Conservation (phyloP, 73 alveolate species). For the Blepharisma stoltei region DNA sequence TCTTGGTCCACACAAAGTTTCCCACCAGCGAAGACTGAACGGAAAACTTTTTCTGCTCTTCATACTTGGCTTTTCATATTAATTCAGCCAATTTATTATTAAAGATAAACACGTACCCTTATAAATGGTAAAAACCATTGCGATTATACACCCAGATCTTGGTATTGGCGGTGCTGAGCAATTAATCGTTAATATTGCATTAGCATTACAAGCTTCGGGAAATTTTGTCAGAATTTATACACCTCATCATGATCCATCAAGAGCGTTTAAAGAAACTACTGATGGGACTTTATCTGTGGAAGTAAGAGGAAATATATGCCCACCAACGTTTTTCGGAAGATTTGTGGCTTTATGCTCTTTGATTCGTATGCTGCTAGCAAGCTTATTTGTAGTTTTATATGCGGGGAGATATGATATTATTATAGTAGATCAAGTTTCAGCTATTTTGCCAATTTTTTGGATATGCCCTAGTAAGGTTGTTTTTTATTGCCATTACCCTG, state of each 20-base stretch:
- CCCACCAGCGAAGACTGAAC: too few relatives aligned
- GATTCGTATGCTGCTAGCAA: constrained; percentile 84
- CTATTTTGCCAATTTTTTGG: constrained; percentile 84
- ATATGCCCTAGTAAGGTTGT: constrained; percentile 70
- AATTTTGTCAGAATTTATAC: constrained; percentile 88
- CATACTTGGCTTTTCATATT: too few relatives aligned
- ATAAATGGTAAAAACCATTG: constrained; percentile 42
- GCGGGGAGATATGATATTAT: constrained; percentile 90
- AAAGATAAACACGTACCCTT: background rate
- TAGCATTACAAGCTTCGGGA: constrained; percentile 85
- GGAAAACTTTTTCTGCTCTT: too few relatives aligned
- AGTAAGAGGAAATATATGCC: constrained; percentile 86
- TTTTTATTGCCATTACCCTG: constrained; percentile 98
- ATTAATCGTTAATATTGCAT: constrained; percentile 88
- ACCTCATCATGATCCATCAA: constrained; percentile 89
- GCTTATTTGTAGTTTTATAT: constrained; percentile 84
- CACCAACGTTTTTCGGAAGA: constrained; percentile 82
- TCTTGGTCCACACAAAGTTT: too few relatives aligned
- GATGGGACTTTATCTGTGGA: constrained; percentile 82
- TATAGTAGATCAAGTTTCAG: constrained; percentile 92
- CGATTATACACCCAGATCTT: constrained; percentile 94
- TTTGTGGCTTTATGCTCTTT: constrained; percentile 90
- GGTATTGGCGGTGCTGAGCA: constrained; percentile 99
- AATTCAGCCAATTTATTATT: too few relatives aligned
- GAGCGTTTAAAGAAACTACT: constrained; percentile 89